Evolutionary conservation across 306 rosid genomes (phyloP), one percentile per base, ranked within the genome.

Genomic region (Astragalus glycyphyllos): DNA sequence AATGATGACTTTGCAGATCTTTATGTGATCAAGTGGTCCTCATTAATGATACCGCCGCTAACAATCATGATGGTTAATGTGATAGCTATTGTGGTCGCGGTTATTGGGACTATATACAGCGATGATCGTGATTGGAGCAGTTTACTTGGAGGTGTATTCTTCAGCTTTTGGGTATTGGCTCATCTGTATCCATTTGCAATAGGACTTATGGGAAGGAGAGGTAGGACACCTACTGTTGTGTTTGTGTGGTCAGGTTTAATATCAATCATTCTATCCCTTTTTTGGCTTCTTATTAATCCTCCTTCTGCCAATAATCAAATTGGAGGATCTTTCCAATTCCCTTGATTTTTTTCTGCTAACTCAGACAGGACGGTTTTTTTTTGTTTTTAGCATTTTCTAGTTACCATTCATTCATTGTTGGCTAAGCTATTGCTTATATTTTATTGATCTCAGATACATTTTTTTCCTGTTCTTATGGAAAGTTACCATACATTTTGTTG

Each of bases 151-250:
- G 96, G 94, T 17, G 81, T 78, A 31, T 90, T 88, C 59, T 90
- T 90, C 76, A 90, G 92, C 82, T 84, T 88, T 46, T 90, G 96
- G 96, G 96, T 88, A 7, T 50, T 90, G 79, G 69, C 83, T 68
- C 96, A 90, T 79, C 70, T 86, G 3, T 90, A 86, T 73, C 96
- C 96, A 8, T 90, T 90, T 69, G 91, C 90, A 6, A 90, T 86
- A 63, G 96, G 96, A 20, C 88, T 90, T 2, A 79, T 84, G 91
- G 94, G 96, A 35, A 84, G 88, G 78, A 71, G 92, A 48, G 88
- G 92, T 20, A 86, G 71, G 61, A 83, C 97, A 14, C 93, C 96
- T 0, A 86, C 87, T 0, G 74, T 90, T 75, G 91, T 90, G 15
- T 90, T 56, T 73, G 91, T 90, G 11, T 90, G 93, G 96, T 74